Evolutionary conservation across 129 eudicot species (phyloP).

Genomic region (Lonicera japonica): DNA sequence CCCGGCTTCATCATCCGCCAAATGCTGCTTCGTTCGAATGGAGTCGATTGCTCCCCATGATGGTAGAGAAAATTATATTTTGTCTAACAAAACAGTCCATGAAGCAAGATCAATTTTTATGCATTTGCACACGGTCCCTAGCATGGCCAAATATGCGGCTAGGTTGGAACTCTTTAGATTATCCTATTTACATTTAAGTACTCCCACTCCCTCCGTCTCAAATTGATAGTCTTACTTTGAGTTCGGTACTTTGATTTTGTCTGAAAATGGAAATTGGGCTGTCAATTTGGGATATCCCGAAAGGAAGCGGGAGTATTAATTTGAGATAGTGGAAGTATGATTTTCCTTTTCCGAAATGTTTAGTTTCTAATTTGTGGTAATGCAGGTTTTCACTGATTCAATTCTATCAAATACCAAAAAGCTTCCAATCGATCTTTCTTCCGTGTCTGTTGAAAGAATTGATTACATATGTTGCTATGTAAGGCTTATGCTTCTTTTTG

Average conservation of each 20-base stretch:
- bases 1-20: slow-evolving; percentile 23
- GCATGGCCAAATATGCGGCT: slow-evolving; percentile 62
- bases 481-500: slow-evolving; percentile 3
- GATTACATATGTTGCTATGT: slow-evolving; percentile 59
- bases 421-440: slow-evolving; percentile 47
- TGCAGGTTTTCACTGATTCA: slow-evolving; percentile 64
- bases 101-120: slow-evolving; percentile 68
- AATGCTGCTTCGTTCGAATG: slow-evolving; percentile 50
- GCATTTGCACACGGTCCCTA: slow-evolving; percentile 59
- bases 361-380: slow-evolving; percentile 3
- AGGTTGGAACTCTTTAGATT: slow-evolving; percentile 37
- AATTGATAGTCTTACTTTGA: too few species aligned
- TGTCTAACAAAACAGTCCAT: slow-evolving; percentile 25
- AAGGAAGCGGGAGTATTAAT: too few species aligned
- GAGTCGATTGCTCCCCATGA: slow-evolving; percentile 32
- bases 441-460: slow-evolving; percentile 38
- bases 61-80: slow-evolving; percentile 18
- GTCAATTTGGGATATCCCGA: too few species aligned
- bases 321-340: too few species aligned
- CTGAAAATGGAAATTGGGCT: too few species aligned
- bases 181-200: background rate
- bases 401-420: slow-evolving; percentile 61
- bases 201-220: too few species aligned
- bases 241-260: too few species aligned
- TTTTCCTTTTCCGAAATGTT: background rate